Evolutionary conservation across 108 stramenopile genomes (phyloP), one percentile per base, ranked within the genome.

Genomic region (Hondaea fermentalgiana): DNA sequence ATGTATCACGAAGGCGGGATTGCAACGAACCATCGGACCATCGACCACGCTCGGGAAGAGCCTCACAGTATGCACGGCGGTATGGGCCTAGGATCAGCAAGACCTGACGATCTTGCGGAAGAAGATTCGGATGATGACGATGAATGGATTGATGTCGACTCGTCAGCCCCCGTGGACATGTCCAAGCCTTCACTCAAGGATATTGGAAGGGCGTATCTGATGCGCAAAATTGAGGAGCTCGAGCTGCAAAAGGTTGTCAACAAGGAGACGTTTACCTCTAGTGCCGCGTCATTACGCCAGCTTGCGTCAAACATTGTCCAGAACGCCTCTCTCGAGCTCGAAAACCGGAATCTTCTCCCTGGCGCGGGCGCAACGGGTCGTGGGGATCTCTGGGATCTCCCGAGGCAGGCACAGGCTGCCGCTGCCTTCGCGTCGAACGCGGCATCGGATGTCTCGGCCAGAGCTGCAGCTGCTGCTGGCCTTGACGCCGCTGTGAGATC

Each of bases 231-330:
- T 2, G 45, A 53, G 12, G 51, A 83, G 49, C 51, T 83, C 3
- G 76, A 83, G 16, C 51, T 83, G 16, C 64, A 69, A 69, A 83
- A 83, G n/a, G 45, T 53, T 47, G 76, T 83, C 51, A 83, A 83
- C 51, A 83, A 47, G 51, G 76, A 83, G n/a, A 53, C 76, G n/a
- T 2, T 83, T 28, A 45, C 76, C 45, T 53, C 49, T 17, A 8
- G 51, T 12, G 76, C 76, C 25, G 76, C 76, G 10, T 83, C 76
- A 6, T 45, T 83, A 6, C 76, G 76, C 6, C 49, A 83, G n/a
- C 28, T 83, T 14, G 76, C 76, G 12, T 12, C 76, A 19, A 83
- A 12, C 45, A n/a, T 83, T 17, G 51, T 83, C 51, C 49, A 47
- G n/a, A 53, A 53, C 4, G 51, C 49, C 51, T 53, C 45, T 16